Base-by-base conservation (phyloP, 805 yeast genomes). In the Spathaspora gorwiae region DNA sequence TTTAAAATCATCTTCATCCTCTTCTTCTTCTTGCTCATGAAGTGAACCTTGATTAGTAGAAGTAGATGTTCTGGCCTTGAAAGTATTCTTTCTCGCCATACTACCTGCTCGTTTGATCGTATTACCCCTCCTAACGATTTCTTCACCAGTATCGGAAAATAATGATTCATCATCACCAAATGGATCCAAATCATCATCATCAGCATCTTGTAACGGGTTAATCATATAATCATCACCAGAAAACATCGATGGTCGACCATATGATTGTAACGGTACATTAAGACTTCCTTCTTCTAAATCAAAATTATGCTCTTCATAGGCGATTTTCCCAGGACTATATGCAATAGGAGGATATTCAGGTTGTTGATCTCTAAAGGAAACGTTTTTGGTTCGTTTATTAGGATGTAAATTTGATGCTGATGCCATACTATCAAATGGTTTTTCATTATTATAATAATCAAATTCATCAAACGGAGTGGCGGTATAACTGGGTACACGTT, bases 101-200 rank as follows among this genome's bases (percentile, higher is more conserved):
- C 61, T 52, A 38, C 51, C 51, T 9, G 44, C 42, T 33, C 65
- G 49, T 36, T 55, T 63, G 29, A 65, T 53, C 8, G 72, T 66
- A 35, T 61, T 59, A 10, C 60, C 64, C 42, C 70, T 50, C 39
- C 66, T 53, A 15, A 63, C 43, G 15, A 64, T 54, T 31, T 68
- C 74, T 35, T 68, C 73, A 12, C 72, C 72, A 12, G 70, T 64
- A 29, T 71, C 75, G 4, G 66, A 61, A 46, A 70, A 72, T 29
- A 72, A 55, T 44, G 73, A 66, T 45, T 69, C 75, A 48, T 68
- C 73, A 48, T 70, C 74, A 29, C 72, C 74, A 50, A 70, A 71
- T 1, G 75, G 75, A 51, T 71, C 76, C 39, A 63, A 43, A 41
- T 59, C 68, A 15, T 58, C 64, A 4, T 59, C 69, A 37, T 61